Base-by-base conservation (phyloP, 2,329 filamentous ascomycete species). In the Fulvia fulva region DNA sequence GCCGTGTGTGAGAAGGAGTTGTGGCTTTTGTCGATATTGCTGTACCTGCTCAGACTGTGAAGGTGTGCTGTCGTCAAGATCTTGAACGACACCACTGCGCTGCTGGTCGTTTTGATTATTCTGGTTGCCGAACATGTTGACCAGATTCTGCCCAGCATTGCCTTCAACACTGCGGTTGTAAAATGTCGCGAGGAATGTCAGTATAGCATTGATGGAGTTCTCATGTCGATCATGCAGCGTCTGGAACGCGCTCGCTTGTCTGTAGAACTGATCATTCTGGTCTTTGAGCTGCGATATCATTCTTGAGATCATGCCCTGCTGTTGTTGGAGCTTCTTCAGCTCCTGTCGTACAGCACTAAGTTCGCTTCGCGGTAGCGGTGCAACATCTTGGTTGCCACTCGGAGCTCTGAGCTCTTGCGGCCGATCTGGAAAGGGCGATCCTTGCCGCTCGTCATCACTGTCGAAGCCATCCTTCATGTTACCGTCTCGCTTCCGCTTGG, bases 131-230 rank as follows among this genome's bases (percentile, higher is more conserved):
- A 97, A 89, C 70, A 96, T 87, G 65, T 95, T 92, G 56, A 89
- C 86, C 44, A 97, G 83, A 60, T 90, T 93, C 69, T 90, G 85
- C 1, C 84, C 81, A 19, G 84, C 87, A 67, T 93, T 88, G 34
- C 92, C 90, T 71, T 97, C 92, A 51, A 99, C 77, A 63, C 91
- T 96, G 69, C 95, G 88, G 63, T 96, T 89, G 76, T 97, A 99
- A 44, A 99, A 93, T 12, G 95, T 97, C 47, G 93, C 94, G 21
- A 99, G 82, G 74, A 99, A 97, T 51, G 92, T 96, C 44, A 99
- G 82, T 62, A 99, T 97, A n/a, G 93, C 93, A 70, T 97, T 97
- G 75, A 99, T 97, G 0, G 93, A 97, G 71, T 93, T 96, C 72
- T 99, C 94, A 70, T 99, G 94, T n/a, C 94, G 87, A 66, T 93